Evolutionary conservation across 345 rosid genomes (phyloP).

Genomic region (Geranium brycei): DNA sequence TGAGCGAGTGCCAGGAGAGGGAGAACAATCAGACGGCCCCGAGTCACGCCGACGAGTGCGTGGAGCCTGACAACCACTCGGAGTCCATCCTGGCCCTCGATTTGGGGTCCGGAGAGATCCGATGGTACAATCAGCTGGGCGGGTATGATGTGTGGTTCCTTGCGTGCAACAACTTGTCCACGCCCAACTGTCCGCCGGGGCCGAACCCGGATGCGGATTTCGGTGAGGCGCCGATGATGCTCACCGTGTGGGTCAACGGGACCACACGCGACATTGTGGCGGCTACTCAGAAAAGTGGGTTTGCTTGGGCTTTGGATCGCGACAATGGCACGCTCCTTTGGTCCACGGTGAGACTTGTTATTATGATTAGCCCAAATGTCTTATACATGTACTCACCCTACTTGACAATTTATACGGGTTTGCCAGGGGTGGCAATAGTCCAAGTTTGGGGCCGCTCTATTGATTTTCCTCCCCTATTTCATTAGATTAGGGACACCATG

Average conservation of each 20-base stretch:
- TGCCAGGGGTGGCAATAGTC: too few relatives aligned
- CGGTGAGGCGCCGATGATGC: slow-evolving; percentile 23
- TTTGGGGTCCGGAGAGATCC: slow-evolving; percentile 12
- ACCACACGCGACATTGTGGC: slow-evolving; percentile 9
- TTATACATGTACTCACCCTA: too few relatives aligned
- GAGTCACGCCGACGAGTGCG: slow-evolving; percentile 9
- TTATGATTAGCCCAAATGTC: too few relatives aligned
- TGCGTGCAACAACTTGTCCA: slow-evolving; percentile 10
- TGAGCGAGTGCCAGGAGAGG: slow-evolving; percentile 17
- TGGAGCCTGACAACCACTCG: slow-evolving; percentile 19
- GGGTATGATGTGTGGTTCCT: slow-evolving; percentile 26
- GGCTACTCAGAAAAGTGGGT: slow-evolving; percentile 25
- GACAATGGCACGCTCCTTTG: slow-evolving; percentile 12
- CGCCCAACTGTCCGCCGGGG: slow-evolving; percentile 18
- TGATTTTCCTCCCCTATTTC: too few relatives aligned
- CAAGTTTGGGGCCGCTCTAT: too few relatives aligned
- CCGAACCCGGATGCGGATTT: slow-evolving; percentile 26
- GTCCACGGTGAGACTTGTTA: slow-evolving; percentile 18
- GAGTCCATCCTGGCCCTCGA: slow-evolving; percentile 17
- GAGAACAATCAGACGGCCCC: slow-evolving; percentile 17
- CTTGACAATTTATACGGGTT: too few relatives aligned
- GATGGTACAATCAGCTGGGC: slow-evolving; percentile 17
- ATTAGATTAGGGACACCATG: too few relatives aligned
- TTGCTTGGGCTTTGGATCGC: slow-evolving; percentile 18
- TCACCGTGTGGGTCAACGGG: slow-evolving; percentile 3